Evolutionary conservation across 768 basidiomycete genomes (phyloP).

Genomic region (Exidia glandulosa): DNA sequence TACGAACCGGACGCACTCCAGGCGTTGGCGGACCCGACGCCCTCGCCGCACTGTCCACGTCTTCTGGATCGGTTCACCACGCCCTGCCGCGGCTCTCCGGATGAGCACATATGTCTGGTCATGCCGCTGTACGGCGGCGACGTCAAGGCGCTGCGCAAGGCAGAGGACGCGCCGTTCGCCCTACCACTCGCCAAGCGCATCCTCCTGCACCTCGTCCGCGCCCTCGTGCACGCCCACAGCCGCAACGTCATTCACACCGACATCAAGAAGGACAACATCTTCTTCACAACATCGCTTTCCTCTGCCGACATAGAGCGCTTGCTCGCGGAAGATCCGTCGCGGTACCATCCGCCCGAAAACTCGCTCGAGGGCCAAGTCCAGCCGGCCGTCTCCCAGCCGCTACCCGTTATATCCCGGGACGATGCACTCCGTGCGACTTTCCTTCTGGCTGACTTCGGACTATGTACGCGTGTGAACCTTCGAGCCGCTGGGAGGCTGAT

Average conservation of each 20-base stretch:
- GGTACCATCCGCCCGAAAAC: constrained; percentile 1
- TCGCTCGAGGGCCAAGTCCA: not conserved
- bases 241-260: constrained; percentile 4
- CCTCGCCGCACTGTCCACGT: constrained; percentile 1
- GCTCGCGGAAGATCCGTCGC: not conserved
- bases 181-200: constrained; percentile 5
- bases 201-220: constrained; percentile 2
- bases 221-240: constrained; percentile 1
- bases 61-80: constrained; percentile 1
- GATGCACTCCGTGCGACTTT: constrained; percentile 1
- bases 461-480: constrained; percentile 1
- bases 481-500: too few species aligned
- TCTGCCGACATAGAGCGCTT: not conserved
- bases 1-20: not conserved
- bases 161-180: not conserved
- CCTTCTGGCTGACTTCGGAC: constrained; percentile 5
- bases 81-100: not conserved
- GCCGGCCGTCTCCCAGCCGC: not conserved
- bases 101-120: constrained; percentile 4
- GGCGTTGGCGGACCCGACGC: not conserved
- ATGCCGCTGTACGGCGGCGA: constrained; percentile 5
- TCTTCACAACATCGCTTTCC: not conserved
- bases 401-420: constrained; percentile 1
- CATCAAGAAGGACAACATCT: not conserved
- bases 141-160: not conserved